Percentiles rank a stretch among this genome's conserved stretches.
Evolutionary conservation across 768 basidiomycete species (phyloP).

Genomic region (Gymnopilus junonius): DNA sequence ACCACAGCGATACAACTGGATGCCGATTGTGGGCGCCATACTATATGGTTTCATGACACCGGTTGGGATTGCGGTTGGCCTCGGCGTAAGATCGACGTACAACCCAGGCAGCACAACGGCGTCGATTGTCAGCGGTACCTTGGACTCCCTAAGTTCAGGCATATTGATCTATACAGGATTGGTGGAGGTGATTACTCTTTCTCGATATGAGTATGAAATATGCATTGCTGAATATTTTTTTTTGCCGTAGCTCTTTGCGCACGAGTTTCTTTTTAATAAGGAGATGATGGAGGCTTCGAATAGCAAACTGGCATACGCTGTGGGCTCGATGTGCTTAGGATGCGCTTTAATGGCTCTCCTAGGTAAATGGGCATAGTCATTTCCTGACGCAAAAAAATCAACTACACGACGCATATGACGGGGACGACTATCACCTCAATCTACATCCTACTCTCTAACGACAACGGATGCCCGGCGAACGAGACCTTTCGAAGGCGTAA

Average conservation of each 20-base stretch:
- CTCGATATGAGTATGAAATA: neutral
- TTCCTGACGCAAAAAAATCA: neutral
- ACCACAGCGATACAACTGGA: constrained; percentile 52
- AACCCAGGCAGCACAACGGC: constrained; percentile 80
- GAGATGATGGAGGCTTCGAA: constrained; percentile 79
- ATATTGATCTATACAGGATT: constrained; percentile 88
- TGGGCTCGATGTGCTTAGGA: constrained; percentile 81
- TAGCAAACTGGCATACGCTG: constrained; percentile 68
- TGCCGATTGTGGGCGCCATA: constrained; percentile 63
- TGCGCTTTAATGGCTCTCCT: constrained; percentile 90
- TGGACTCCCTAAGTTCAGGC: constrained; percentile 87
- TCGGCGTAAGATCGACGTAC: constrained; percentile 77
- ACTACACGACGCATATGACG: neutral
- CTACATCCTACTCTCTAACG: neutral
- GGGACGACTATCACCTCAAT: neutral
- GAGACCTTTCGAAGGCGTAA: neutral
- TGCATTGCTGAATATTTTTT: neutral
- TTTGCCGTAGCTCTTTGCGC: constrained; percentile 74
- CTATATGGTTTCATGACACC: constrained; percentile 84
- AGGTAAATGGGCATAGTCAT: constrained; percentile 80
- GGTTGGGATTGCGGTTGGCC: constrained; percentile 84
- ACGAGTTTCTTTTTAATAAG: constrained; percentile 92
- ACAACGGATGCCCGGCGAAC: neutral
- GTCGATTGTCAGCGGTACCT: constrained; percentile 79
- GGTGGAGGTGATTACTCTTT: constrained; percentile 63